A percentile compares a stretch with the other conserved stretches of the same genome.
phyloP scores from a whole-genome alignment of 768 basidiomycete species.

The Pseudohyphozyma bogoriensis region DNA sequence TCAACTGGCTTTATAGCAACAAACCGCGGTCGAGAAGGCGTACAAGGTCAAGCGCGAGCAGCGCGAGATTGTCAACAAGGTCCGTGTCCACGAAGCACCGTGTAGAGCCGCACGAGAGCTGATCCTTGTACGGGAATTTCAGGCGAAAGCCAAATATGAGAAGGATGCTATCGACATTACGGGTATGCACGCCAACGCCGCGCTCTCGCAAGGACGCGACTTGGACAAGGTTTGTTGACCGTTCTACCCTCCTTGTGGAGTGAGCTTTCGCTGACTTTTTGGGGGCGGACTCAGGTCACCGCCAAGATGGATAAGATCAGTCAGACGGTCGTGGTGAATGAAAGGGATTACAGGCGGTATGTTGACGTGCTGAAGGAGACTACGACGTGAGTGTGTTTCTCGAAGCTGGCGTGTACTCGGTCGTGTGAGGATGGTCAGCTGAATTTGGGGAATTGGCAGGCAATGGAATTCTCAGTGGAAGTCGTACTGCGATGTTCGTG shows the following conservation, averaged over 20 bases:
- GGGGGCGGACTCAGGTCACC: slow-evolving; percentile 39
- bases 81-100: no score
- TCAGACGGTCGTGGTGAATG: slow-evolving; percentile 79
- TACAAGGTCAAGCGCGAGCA: slow-evolving; percentile 82
- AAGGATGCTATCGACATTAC: slow-evolving; percentile 86
- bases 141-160: slow-evolving; percentile 86
- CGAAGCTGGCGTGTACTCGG: not conserved
- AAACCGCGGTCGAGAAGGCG: slow-evolving; percentile 71
- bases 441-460: slow-evolving; percentile 27
- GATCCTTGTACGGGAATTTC: not conserved
- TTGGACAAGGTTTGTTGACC: slow-evolving; percentile 80
- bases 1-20: slow-evolving; percentile 37
- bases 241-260: not conserved
- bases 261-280: no score
- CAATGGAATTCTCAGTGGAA: slow-evolving; percentile 96
- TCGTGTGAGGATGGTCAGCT: not conserved
- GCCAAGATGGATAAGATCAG: slow-evolving; percentile 77
- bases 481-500: slow-evolving; percentile 64
- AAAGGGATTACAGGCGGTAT: slow-evolving; percentile 85
- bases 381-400: slow-evolving; percentile 33
- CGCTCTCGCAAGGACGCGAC: slow-evolving; percentile 84
- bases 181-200: slow-evolving; percentile 80
- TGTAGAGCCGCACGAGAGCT: no score
- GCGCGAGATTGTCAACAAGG: slow-evolving; percentile 69
- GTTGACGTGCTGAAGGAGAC: slow-evolving; percentile 69